Percentiles rank a stretch among this genome's conserved stretches.
Evolutionary conservation across 2,329 filamentous ascomycete species (phyloP).

Genomic region (Paraconiothyrium sp.): DNA sequence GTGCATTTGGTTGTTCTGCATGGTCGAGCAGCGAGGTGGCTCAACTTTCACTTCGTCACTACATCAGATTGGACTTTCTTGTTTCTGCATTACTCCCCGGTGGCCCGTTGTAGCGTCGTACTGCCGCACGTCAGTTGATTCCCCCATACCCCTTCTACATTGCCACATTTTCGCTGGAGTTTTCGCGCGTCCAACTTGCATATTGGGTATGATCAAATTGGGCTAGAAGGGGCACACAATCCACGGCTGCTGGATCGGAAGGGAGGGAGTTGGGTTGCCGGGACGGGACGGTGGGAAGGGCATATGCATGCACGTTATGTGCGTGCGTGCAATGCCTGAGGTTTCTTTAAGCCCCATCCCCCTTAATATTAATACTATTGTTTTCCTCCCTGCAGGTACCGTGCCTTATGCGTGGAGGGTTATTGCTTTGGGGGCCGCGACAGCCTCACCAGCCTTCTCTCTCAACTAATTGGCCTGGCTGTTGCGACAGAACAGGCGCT

Average conservation of each 20-base stretch:
- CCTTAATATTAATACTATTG: constrained; percentile 20
- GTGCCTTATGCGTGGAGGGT: constrained; percentile 1
- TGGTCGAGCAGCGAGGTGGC: constrained; percentile 3
- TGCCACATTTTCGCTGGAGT: constrained; percentile 1
- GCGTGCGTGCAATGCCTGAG: constrained; percentile 10
- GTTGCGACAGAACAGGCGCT: not conserved
- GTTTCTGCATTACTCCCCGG: constrained; percentile 11
- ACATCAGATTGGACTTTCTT: constrained; percentile 13
- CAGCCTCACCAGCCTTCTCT: not conserved
- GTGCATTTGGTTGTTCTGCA: constrained; percentile 10
- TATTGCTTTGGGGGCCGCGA: constrained; percentile 13
- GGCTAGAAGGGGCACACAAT: constrained; percentile 3
- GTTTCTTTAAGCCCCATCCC: constrained; percentile 15
- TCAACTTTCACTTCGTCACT: not conserved
- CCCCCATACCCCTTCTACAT: constrained; percentile 5
- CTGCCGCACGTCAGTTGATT: constrained; percentile 16
- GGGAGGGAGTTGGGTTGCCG: not conserved
- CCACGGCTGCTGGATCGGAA: not conserved
- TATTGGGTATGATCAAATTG: constrained; percentile 10
- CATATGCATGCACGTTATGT: constrained; percentile 4
- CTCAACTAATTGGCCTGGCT: not conserved
- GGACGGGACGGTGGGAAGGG: constrained; percentile 9
- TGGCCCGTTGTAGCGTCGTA: constrained; percentile 10
- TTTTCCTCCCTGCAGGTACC: constrained; percentile 11
- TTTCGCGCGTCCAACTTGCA: constrained; percentile 15